Conservation (phyloP, 306 rosid species). For the Prunus kanzakura region DNA sequence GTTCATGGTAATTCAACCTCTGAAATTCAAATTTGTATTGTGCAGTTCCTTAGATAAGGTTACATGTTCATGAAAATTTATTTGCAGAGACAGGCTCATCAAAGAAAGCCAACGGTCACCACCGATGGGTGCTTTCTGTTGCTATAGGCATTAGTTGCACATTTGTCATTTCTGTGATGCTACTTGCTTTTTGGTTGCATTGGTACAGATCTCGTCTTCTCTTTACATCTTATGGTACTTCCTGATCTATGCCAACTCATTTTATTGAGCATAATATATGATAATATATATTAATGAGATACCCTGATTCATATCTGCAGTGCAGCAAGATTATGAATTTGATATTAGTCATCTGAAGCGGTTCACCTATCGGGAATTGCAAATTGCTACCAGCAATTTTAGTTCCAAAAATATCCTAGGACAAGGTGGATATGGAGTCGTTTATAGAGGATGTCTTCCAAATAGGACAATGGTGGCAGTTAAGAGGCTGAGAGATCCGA, state of each 20-base stretch:
- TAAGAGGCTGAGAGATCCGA: slow-evolving; percentile 93
- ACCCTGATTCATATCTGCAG: slow-evolving; percentile 44
- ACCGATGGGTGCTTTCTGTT: slow-evolving; percentile 60
- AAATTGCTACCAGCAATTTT: slow-evolving; percentile 79
- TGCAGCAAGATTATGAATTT: slow-evolving; percentile 86
- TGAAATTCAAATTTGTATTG: background rate
- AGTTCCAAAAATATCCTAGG: slow-evolving; percentile 71
- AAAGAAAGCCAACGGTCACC: slow-evolving; percentile 39
- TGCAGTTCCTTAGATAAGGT: slow-evolving; percentile 4
- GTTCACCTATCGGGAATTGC: slow-evolving; percentile 86
- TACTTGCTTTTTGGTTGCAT: slow-evolving; percentile 69
- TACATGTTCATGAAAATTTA: slow-evolving; percentile 11
- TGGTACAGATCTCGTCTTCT: slow-evolving; percentile 74
- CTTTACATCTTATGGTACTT: slow-evolving; percentile 78
- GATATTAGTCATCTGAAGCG: slow-evolving; percentile 83
- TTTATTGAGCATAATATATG: slow-evolving; percentile 1
- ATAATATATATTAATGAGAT: background rate
- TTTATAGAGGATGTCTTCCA: slow-evolving; percentile 88
- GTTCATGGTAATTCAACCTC: slow-evolving; percentile 54
- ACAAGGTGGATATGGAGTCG: slow-evolving; percentile 97
- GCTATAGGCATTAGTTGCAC: slow-evolving; percentile 73
- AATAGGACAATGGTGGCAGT: slow-evolving; percentile 82
- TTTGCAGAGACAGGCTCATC: slow-evolving; percentile 58
- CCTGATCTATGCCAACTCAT: slow-evolving; percentile 18
- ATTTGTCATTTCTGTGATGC: slow-evolving; percentile 57